A percentile compares a stretch with the other conserved stretches of the same genome.
Evolutionary conservation across 306 rosid genomes (phyloP).

Genomic region (Pterocarpus santalinus): DNA sequence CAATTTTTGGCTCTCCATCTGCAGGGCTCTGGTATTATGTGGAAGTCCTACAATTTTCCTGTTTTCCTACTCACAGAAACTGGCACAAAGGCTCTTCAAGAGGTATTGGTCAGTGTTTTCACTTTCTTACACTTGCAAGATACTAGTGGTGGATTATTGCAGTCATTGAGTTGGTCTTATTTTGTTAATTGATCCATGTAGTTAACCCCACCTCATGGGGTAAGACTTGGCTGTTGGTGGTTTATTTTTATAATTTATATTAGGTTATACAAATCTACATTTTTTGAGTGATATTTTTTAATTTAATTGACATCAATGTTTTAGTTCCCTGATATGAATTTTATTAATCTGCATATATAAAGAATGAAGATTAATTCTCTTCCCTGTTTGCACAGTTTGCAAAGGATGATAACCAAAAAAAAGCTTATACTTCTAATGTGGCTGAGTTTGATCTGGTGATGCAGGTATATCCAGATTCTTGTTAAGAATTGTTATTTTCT

Average conservation of each 20-base stretch:
- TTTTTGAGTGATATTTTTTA: constrained; percentile 6
- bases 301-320: constrained; percentile 6
- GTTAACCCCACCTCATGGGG: constrained; percentile 28
- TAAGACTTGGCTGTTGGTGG: neutral
- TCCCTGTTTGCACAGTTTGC: constrained; percentile 66
- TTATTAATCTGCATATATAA: constrained; percentile 17
- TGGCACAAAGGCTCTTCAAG: constrained; percentile 64
- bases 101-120: constrained; percentile 63
- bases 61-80: constrained; percentile 76
- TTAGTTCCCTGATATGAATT: constrained; percentile 27
- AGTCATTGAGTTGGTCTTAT: constrained; percentile 21
- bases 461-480: constrained; percentile 73
- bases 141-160: constrained; percentile 19
- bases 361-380: constrained; percentile 38
- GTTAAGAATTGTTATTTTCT: constrained; percentile 34
- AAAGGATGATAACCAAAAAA: constrained; percentile 64
- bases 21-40: constrained; percentile 94
- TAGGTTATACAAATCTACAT: neutral
- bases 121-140: constrained; percentile 10
- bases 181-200: constrained; percentile 12
- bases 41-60: constrained; percentile 77
- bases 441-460: constrained; percentile 95
- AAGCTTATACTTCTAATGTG: constrained; percentile 68
- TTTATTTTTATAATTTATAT: constrained; percentile 19
- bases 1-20: constrained; percentile 34